phyloP scores from a whole-genome alignment of 768 basidiomycete genomes.

The Lactarius hatsudake region DNA sequence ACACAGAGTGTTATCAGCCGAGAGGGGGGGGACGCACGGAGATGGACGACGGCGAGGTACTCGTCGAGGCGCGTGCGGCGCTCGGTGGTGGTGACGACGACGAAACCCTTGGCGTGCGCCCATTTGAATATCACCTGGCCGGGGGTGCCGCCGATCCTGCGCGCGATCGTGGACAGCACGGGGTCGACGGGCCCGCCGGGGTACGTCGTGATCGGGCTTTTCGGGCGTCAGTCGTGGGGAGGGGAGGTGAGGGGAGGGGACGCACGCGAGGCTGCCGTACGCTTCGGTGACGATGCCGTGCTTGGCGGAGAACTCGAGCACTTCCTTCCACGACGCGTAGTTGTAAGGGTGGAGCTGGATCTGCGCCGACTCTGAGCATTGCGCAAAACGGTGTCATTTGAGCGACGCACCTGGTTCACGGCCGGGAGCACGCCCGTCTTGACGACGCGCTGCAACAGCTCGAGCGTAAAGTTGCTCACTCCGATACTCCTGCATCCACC shows the following conservation, averaged over 20 bases:
- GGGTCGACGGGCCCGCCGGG: slow-evolving; percentile 66
- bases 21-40: slow-evolving; percentile 15
- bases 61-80: background rate
- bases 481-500: slow-evolving; percentile 56
- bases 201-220: slow-evolving; percentile 54
- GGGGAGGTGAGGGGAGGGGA: background rate
- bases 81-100: slow-evolving; percentile 53
- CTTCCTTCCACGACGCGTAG: slow-evolving; percentile 54
- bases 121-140: slow-evolving; percentile 69
- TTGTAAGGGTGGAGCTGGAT: slow-evolving; percentile 73
- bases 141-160: slow-evolving; percentile 51
- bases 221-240: background rate
- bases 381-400: too few relatives aligned
- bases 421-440: slow-evolving; percentile 58
- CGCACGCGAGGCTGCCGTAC: slow-evolving; percentile 61
- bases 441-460: slow-evolving; percentile 50
- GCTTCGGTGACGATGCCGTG: slow-evolving; percentile 62
- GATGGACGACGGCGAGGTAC: slow-evolving; percentile 2
- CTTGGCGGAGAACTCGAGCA: slow-evolving; percentile 52
- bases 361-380: slow-evolving; percentile 33
- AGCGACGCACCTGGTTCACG: slow-evolving; percentile 60
- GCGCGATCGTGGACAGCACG: slow-evolving; percentile 50
- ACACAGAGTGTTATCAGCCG: too few relatives aligned
- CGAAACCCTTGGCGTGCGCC: slow-evolving; percentile 63
- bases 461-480: slow-evolving; percentile 63